phyloP scores from a whole-genome alignment of 2,329 filamentous ascomycete genomes.

The Allantophomopsis cytisporea region DNA sequence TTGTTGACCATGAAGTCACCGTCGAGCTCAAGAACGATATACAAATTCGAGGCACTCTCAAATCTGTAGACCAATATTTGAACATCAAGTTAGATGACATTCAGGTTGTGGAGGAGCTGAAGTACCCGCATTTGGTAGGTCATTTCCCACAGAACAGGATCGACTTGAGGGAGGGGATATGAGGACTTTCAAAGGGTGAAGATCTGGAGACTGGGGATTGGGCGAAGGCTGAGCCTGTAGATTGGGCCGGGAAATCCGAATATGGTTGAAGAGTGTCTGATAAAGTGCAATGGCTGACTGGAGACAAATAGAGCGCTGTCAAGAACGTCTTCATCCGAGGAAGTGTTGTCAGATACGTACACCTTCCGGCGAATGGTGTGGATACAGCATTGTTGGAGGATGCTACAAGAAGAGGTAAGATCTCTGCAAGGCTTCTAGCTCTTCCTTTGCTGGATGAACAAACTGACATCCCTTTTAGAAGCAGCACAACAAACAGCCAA shows the following conservation, averaged over 20 bases:
- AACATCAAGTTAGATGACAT: slow-evolving; percentile 99
- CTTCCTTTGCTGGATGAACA: slow-evolving; percentile 4
- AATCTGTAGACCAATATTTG: slow-evolving; percentile 96
- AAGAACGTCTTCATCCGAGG: slow-evolving; percentile 69
- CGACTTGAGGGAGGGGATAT: not conserved
- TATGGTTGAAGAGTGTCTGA: no score
- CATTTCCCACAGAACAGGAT: not conserved
- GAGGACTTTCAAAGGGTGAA: not conserved
- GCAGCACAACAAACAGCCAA: slow-evolving; percentile 34
- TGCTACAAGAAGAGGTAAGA: slow-evolving; percentile 48
- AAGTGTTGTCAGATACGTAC: slow-evolving; percentile 62
- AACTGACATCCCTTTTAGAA: slow-evolving; percentile 21
- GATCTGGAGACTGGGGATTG: not conserved
- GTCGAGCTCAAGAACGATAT: slow-evolving; percentile 99
- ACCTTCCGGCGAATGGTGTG: slow-evolving; percentile 52
- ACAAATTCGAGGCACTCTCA: slow-evolving; percentile 85
- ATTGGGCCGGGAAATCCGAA: no score
- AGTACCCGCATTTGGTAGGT: slow-evolving; percentile 81
- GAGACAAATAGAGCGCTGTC: slow-evolving; percentile 40
- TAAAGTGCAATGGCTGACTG: not conserved
- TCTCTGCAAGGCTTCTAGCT: slow-evolving; percentile 6
- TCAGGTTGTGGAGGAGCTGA: slow-evolving; percentile 78
- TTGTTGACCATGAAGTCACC: slow-evolving; percentile 93
- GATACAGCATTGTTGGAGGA: slow-evolving; percentile 61
- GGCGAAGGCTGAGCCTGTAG: no score